Percentiles rank a stretch among this genome's conserved stretches.
Conservation (phyloP, 2,329 filamentous ascomycete genomes). For the Rachicladosporium sp. region DNA sequence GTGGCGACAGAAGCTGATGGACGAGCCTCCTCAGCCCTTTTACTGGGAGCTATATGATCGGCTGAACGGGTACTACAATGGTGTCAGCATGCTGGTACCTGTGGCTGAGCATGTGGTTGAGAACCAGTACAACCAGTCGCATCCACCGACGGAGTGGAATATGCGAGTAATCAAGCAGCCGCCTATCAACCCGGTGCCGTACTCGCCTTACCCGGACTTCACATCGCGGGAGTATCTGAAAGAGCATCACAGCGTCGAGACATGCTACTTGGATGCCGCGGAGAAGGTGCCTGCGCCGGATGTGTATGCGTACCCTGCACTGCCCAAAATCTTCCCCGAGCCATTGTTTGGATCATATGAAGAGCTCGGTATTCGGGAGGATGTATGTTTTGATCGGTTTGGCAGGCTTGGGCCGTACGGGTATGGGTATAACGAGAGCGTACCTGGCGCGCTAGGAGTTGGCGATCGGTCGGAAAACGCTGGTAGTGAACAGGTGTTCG, state of each 20-base stretch:
- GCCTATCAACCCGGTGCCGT: slow-evolving; percentile 26
- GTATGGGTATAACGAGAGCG: slow-evolving; percentile 32
- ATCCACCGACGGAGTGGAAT: slow-evolving; percentile 21
- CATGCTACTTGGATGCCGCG: slow-evolving; percentile 52
- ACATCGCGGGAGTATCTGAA: slow-evolving; percentile 31
- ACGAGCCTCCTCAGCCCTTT: slow-evolving; percentile 25
- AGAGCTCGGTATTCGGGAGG: slow-evolving; percentile 34
- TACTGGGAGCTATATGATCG: slow-evolving; percentile 34
- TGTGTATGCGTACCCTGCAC: slow-evolving; percentile 50
- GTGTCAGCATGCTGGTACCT: slow-evolving; percentile 34
- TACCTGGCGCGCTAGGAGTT: slow-evolving; percentile 37
- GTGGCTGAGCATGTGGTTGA: slow-evolving; percentile 31
- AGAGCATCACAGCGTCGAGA: slow-evolving; percentile 41
- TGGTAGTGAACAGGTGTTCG: slow-evolving; percentile 39
- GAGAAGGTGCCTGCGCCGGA: slow-evolving; percentile 46
- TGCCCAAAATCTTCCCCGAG: slow-evolving; percentile 36
- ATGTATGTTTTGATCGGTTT: slow-evolving; percentile 39
- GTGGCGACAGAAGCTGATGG: slow-evolving; percentile 4
- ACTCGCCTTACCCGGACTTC: slow-evolving; percentile 35
- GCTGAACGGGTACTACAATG: slow-evolving; percentile 37
- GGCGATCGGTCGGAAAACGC: slow-evolving; percentile 30
- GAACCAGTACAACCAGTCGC: slow-evolving; percentile 31
- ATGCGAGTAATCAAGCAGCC: slow-evolving; percentile 18
- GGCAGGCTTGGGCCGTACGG: slow-evolving; percentile 40
- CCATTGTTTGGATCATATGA: slow-evolving; percentile 38